These are phyloP conservation scores for Dothidotthia symphoricarpi DNA, from an alignment of 2,329 filamentous ascomycete species.

Conservation along the genomic window DNA sequence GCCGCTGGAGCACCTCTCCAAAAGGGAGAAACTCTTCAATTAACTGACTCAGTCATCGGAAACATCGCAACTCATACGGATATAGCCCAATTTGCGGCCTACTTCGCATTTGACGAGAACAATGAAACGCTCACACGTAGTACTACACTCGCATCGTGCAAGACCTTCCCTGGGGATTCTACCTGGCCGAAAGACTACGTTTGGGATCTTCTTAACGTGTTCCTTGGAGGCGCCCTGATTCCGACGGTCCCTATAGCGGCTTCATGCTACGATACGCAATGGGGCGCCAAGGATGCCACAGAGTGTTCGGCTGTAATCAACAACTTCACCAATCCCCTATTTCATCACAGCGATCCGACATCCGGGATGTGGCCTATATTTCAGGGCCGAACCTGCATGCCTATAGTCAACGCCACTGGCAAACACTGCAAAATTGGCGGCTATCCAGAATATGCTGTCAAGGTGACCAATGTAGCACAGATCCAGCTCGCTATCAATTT, in stretches of 20 bases:
- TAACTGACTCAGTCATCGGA: too few species aligned
- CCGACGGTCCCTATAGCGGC: constrained; percentile 16
- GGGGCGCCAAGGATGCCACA: constrained; percentile 6
- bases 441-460: constrained; percentile 10
- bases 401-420: constrained; percentile 2
- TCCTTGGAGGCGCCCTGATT: constrained; percentile 16
- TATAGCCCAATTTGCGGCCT: too few species aligned
- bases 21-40: too few species aligned
- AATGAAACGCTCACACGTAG: too few species aligned
- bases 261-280: constrained; percentile 18
- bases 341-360: constrained; percentile 14
- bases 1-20: too few species aligned
- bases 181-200: too few species aligned
- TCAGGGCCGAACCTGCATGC: constrained; percentile 18
- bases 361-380: constrained; percentile 19
- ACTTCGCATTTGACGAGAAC: too few species aligned
- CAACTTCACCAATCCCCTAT: constrained; percentile 10
- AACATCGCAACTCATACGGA: too few species aligned
- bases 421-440: constrained; percentile 5
- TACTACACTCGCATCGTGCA: too few species aligned
- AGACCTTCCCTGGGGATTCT: too few species aligned
- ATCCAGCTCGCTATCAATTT: constrained; percentile 12
- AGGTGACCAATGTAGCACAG: constrained; percentile 10
- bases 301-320: constrained; percentile 9
- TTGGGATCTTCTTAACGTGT: constrained; percentile 16